A percentile compares a stretch with the other conserved stretches of the same genome.
phyloP scores from a whole-genome alignment of 2,329 filamentous ascomycete species.

The Pestalotiopsis sp. region DNA sequence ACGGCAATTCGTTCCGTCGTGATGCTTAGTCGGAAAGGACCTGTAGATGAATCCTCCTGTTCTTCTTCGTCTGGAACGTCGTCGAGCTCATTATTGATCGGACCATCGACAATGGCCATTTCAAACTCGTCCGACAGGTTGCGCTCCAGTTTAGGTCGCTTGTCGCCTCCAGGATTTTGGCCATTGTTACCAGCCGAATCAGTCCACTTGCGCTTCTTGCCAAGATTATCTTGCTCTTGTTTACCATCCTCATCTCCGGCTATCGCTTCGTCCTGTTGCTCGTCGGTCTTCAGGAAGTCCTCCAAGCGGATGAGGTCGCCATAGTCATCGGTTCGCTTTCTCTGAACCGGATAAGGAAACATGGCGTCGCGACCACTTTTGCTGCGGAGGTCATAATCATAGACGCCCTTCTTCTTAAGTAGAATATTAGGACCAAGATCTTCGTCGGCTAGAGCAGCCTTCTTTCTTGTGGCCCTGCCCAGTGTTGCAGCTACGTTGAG shows the following conservation, averaged over 20 bases:
- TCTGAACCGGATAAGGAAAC: conserved; percentile 83
- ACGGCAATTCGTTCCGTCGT: conserved; percentile 66
- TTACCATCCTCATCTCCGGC: conserved; percentile 57
- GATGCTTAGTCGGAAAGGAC: conserved; percentile 77
- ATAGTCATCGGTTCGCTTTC: conserved; percentile 85
- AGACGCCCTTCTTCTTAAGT: conserved; percentile 84
- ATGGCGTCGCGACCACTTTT: conserved; percentile 92
- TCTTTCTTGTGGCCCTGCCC: conserved; percentile 81
- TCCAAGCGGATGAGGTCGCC: conserved; percentile 92
- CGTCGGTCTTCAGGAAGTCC: conserved; percentile 90
- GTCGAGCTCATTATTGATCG: conserved; percentile 58
- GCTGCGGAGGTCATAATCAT: conserved; percentile 88
- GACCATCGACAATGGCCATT: conserved; percentile 40
- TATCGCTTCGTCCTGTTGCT: conserved; percentile 76
- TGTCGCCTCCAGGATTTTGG: conserved; percentile 53
- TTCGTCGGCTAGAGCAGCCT: conserved; percentile 83
- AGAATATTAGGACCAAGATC: conserved; percentile 92
- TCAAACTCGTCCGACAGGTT: conserved; percentile 50
- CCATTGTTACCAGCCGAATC: conserved; percentile 56
- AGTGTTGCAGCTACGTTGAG: conserved; percentile 86
- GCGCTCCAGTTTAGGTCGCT: conserved; percentile 57
- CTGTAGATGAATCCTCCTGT: conserved; percentile 48
- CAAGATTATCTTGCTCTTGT: conserved; percentile 66
- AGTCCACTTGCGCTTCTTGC: conserved; percentile 94
- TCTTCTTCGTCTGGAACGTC: conserved; percentile 57